Evolutionary conservation across 192 early-diverging fungal species (phyloP).

Genomic region (Rhizophagus sp.): DNA sequence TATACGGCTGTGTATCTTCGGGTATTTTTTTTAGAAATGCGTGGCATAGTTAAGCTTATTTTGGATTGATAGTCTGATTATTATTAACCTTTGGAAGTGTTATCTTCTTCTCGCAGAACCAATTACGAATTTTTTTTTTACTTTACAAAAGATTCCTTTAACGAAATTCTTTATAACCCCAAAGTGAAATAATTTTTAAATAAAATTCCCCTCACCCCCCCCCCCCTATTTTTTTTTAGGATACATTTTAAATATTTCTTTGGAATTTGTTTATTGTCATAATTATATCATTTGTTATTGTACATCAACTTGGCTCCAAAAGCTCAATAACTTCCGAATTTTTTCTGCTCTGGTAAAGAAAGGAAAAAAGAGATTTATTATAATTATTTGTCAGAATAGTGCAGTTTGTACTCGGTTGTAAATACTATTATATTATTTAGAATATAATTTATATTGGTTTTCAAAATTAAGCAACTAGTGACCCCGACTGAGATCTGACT

Average conservation of each 20-base stretch:
- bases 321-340: background rate
- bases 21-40: background rate
- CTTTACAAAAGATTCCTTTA: background rate
- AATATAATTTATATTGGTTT: background rate
- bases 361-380: background rate
- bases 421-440: background rate
- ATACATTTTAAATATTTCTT: background rate
- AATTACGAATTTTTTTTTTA: background rate
- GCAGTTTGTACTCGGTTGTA: background rate
- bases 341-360: background rate
- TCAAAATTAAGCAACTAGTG: background rate
- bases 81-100: background rate
- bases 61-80: background rate
- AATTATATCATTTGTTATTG: background rate
- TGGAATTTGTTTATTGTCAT: background rate
- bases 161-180: background rate
- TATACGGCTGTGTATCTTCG: background rate
- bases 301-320: background rate
- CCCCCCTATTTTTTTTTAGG: background rate
- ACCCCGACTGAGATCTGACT: conserved; percentile 4
- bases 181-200: background rate
- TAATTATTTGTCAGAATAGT: background rate
- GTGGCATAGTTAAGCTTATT: background rate
- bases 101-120: conserved; percentile 9
- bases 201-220: background rate